These are phyloP conservation scores for Mimosa pudica DNA, from an alignment of 306 rosid species.

Conservation along the genomic window DNA sequence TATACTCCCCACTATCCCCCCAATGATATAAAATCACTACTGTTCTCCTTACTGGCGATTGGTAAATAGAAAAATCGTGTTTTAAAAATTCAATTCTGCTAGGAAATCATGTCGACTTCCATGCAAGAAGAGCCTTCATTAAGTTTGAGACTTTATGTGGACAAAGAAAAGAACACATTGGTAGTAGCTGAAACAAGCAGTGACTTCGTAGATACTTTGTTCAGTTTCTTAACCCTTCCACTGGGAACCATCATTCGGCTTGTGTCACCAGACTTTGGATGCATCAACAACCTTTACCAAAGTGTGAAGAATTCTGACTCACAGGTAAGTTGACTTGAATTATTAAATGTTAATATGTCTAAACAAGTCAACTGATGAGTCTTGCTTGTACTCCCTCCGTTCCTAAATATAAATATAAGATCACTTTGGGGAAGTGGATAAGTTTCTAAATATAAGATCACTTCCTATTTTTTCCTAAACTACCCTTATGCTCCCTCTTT, in stretches of 20 bases:
- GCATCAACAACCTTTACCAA: slow-evolving; percentile 14
- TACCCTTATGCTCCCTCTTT: too few species aligned
- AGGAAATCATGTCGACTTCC: neutral
- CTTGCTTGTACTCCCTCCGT: too few species aligned
- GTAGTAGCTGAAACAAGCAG: neutral
- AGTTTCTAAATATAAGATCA: too few species aligned
- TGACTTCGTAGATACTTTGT: neutral
- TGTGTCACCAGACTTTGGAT: neutral
- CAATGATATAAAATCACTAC: too few species aligned
- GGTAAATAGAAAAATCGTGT: too few species aligned
- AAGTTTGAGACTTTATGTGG: neutral
- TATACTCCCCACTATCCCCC: too few species aligned
- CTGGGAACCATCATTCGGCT: neutral
- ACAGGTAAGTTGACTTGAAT: neutral
- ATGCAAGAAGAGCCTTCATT: neutral
- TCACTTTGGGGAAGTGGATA: too few species aligned
- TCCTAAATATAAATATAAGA: too few species aligned
- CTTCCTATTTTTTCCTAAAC: too few species aligned
- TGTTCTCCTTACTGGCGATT: neutral
- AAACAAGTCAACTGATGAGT: too few species aligned
- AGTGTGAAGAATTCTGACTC: neutral
- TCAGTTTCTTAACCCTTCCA: neutral
- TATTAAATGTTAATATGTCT: too few species aligned
- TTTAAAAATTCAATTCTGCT: neutral
- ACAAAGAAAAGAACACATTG: neutral